Base-by-base conservation (phyloP, 2,329 filamentous ascomycete species). In the Fusarium azukiicola region DNA sequence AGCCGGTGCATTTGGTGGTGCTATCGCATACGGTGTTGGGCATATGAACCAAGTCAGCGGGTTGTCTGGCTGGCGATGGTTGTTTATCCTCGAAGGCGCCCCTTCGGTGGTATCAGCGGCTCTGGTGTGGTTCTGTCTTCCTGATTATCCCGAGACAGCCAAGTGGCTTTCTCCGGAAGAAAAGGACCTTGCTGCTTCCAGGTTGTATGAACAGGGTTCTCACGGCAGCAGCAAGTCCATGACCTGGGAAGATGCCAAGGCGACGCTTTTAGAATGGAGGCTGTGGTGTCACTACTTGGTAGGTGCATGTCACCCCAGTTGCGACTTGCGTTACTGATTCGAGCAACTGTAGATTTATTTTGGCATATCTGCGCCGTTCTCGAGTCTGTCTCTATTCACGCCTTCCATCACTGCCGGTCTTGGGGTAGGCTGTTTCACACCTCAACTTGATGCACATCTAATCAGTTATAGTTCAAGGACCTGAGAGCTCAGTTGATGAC, bases 1-100 rank as follows among this genome's bases (percentile, higher is more conserved):
- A 1, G 94, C 94, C 0, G 95, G 95, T 7, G 95, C 95, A 3
- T 96, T 93, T 77, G 94, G 95, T 3, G 95, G 95, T 3, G 90
- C 95, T 0, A 91, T 96, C 7, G 95, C 95, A 0, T 96, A 94
- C 71, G 94, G 90, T 0, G 94, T 96, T 69, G 93, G 94, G 0
- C 93, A 94, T 80, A 94, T 96, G 92, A 93, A 96, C 75, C 90
- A 92, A 5, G 86, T 92, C 1, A 85, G 88, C 1, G 94, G 94
- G 1, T 88, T 93, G 27, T 88, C 90, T 5, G 95, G 93, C 1
- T 96, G 95, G 95, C 88, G 95, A 56, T 96, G 88, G 91, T 87
- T 92, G 10, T 92, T 92, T 75, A 89, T 93, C 63, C 87, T 94
- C 21, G 92, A 94, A 85, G 95, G 94, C 1, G 87, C 95, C 5